Base-by-base conservation (phyloP, 192 early-diverging fungal species). In the Physocladia obscura region DNA sequence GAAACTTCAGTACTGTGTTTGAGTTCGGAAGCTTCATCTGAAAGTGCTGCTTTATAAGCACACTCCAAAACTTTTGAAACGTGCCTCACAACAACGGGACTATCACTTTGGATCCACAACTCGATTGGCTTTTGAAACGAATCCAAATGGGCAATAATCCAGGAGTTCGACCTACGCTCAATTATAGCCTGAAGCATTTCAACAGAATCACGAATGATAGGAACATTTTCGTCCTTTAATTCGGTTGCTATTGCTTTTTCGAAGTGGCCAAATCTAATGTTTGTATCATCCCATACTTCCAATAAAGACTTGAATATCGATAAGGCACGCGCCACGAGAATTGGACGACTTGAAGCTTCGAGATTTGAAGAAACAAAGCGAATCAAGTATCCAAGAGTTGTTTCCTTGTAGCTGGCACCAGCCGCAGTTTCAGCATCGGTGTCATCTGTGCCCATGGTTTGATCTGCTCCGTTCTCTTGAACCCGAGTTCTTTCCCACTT, bases 401-500 rank as follows among this genome's bases (percentile, higher is more conserved):
- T 69, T 38, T 82, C 77, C 52, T 54, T 55, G 51, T 58, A 64
- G 39, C 8, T 54, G 40, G 59, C 40, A 22, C 21, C 22, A 8
- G 67, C 44, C 8, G 29, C 38, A 4, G 38, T 19, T 24, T 75
- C 69, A 15, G 56, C 51, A 59, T 57, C 65, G 22, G 27, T 57
- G 15, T 39, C 60, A 69, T 73, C 74, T 36, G 73, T 70, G 2
- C 13, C 75, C 75, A 77, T 77, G 2, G 48, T 30, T 54, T 70
- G 76, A 24, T 74, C 58, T 3, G 57, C 62, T 26, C 74, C 77
- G 19, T 67, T 30, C 37, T 82, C 81, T 11, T 57, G n/a, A 27
- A 89, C 79, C 13, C 85, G 80, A 68, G 83, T 85, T 22, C 79
- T 82, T 62, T 99, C 93, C 97, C 97, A 99, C 50, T 83, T 88